Base-by-base conservation (phyloP, 441 rosid genomes). In the Populus trichocarpa region DNA sequence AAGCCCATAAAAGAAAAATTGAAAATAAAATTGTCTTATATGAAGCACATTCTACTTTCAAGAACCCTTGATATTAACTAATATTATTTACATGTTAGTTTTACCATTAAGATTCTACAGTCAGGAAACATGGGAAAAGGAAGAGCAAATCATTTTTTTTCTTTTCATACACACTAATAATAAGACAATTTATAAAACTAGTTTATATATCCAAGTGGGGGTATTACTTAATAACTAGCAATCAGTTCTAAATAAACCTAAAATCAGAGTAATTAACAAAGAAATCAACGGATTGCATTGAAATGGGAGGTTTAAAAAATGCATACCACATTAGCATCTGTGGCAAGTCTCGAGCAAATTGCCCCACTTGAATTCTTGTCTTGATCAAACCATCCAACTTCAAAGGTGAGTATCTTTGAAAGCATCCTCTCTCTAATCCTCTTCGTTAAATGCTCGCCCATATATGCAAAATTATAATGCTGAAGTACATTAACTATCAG, bases 371-470 rank as follows among this genome's bases (percentile, higher is more conserved):
- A 88, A 82, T 91, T 92, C 86, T 90, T 87, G 42, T 90, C 91
- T 57, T 79, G 84, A 81, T 94, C 98, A 10, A 92, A 94, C 97
- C 98, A 94, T 2, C 92, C 91, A 35, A 92, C 87, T 84, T 94
- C 97, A 61, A 94, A 94, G 2, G 94, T 91, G 30, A 94, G 80
- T 12, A 92, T 82, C 87, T 90, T 91, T 1, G 91, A 87, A 40
- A 92, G 80, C 96, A 94, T 91, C 82, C 88, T 86, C 79, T 92
- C 97, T 66, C 95, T 81, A 40, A 94, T 83, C 81, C 96, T 85
- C 80, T 87, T 94, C 0, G 93, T 89, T 81, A 92, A 66, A 50
- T 86, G 67, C 79, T 92, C 94, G 0, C 98, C 94, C 91, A 90
- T 88, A 77, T 86, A 91, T 3, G 89, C 96, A 11, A 94, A 94